Evolutionary conservation across 352 stramenopile genomes (phyloP), one percentile per base, ranked within the genome.

Genomic region (Phytophthora litchii): DNA sequence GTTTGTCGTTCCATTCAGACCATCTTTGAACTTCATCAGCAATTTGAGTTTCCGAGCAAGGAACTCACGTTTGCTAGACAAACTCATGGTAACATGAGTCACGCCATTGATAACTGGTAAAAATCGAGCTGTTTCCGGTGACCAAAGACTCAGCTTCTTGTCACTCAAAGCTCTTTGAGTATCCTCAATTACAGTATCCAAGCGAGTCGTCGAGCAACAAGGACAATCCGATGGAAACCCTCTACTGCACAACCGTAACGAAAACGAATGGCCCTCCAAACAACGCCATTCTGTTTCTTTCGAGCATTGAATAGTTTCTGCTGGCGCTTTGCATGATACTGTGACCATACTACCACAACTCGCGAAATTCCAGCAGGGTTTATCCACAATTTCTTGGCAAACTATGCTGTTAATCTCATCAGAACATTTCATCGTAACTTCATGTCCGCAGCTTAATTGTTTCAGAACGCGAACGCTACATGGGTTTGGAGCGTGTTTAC

Each of bases 301-400:
- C 6, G 46, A 17, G 29, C 83, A 92, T 14, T 80, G 55, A 32
- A 88, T 54, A 11, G 34, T 54, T 11, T 45, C 48, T 20, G 65
- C 53, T 14, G 56, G 19, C 13, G 35, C 31, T 51, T 35, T 70
- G 58, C 70, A 76, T 13, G 54, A 36, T 1, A 67, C 60, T 4
- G 48, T 38, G 14, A 89, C 59, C 3, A 59, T 72, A 16, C 63
- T 62, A 11, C 72, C 47, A 51, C 83, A 92, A 4, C 42, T 27
- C 0, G 13, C 29, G 27, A 72, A 65, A 56, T 92, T 92, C 80
- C 80, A 91, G 50, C 83, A 92, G n/a, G 53, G 56, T 20, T 72
- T 81, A 7, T 71, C 65, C 3, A 84, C 68, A 10, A 46, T 59
- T 20, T 76, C 44, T 13, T 70, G 67, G 47, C 76, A 91, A 2